Evolutionary conservation across 2,329 filamentous ascomycete genomes (phyloP).

Genomic region (Cryphonectria parasitica): DNA sequence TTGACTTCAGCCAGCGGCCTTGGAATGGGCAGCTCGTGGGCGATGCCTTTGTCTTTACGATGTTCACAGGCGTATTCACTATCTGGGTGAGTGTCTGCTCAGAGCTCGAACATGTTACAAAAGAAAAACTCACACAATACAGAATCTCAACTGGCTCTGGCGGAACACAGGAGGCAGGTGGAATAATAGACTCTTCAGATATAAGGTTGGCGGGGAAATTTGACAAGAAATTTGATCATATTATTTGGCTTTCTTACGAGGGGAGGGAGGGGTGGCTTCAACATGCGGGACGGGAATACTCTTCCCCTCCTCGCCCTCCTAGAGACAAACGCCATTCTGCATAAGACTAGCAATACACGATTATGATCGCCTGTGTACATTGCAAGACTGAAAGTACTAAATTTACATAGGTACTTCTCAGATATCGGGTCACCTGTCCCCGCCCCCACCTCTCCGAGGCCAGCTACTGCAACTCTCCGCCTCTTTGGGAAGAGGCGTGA

Average conservation of each 20-base stretch:
- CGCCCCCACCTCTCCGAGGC: constrained; percentile 30
- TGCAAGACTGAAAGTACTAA: background rate
- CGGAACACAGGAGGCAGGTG: constrained; percentile 33
- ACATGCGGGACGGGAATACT: background rate
- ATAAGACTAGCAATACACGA: background rate
- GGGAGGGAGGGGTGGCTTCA: background rate
- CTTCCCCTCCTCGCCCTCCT: background rate
- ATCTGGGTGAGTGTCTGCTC: constrained; percentile 33
- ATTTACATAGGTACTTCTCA: background rate
- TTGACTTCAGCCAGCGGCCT: constrained; percentile 34
- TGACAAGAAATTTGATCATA: constrained; percentile 12
- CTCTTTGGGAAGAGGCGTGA: background rate
- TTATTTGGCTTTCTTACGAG: background rate
- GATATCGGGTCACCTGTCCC: constrained; percentile 22
- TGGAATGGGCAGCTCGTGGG: constrained; percentile 34
- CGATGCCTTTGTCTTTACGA: constrained; percentile 34
- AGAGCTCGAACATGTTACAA: background rate
- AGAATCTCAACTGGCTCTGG: constrained; percentile 34
- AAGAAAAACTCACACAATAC: background rate
- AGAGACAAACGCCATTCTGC: background rate
- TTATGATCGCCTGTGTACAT: background rate
- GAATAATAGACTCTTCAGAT: constrained; percentile 31
- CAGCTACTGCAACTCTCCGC: constrained; percentile 5
- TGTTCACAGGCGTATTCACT: constrained; percentile 37
- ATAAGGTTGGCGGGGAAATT: constrained; percentile 35